Evolutionary conservation across 2,329 filamentous ascomycete species (phyloP), one percentile per base, ranked within the genome.

Genomic region (Fusarium mundagurra): DNA sequence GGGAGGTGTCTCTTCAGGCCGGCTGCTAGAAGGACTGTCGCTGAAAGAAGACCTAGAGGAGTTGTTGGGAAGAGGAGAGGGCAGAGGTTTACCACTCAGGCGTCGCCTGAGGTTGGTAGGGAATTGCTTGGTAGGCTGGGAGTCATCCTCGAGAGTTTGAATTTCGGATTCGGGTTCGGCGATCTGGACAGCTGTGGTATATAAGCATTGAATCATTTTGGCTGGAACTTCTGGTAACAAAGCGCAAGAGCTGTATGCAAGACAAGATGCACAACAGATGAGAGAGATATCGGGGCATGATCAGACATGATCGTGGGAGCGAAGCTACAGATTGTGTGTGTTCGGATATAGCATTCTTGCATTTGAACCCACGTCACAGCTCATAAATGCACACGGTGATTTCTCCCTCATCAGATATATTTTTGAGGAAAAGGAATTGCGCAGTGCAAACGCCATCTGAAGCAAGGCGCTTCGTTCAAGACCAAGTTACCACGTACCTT

Each of bases 171-270:
- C 79, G 24, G 88, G 88, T 75, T 90, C 88, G 53, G 88, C 86
- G 67, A 91, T 91, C 77, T 90, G 88, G 61, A 91, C 89, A 64
- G 88, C 88, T 83, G 65, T 57, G 50, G 33, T 64, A 60, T 78
- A 71, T 78, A 67, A 80, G 81, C 76, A 63, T 55, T 51, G 41
- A 8, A 43, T 50, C 18, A 59, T 27, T 33, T 50, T 31, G 36
- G 22, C 34, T 55, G 50, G 34, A 31, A 34, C 17, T n/a, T 44
- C 29, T 51, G 33, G 41, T 27, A 14, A 27, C 29, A 36, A 29
- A 29, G n/a, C 41, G 61, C 13, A 55, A 66, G 61, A 44, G 54
- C 48, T 31, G 55, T 11, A 50, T 51, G 24, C 31, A 14, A 12
- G 11, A 22, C 33, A 31, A 24, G 17, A 36, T 58, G 39, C 24